Evolutionary conservation across 257 asterid species (phyloP).

Genomic region (Lycium barbarum): DNA sequence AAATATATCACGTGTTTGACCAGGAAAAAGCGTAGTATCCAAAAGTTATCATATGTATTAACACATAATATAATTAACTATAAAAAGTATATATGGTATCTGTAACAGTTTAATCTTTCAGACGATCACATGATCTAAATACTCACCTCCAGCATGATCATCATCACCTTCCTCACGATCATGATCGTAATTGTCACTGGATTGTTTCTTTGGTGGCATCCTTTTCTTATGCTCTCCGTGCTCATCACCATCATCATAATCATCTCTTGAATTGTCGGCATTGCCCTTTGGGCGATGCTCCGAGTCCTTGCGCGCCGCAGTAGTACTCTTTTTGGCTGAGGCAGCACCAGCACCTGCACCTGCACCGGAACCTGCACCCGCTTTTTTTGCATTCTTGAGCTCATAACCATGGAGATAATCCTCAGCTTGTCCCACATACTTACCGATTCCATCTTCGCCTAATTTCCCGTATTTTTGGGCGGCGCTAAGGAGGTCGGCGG

Average conservation of each 20-base stretch:
- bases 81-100: no score
- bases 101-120: no score
- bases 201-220: not conserved
- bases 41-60: no score
- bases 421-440: conserved; percentile 42
- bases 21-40: no score
- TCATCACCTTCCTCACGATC: not conserved
- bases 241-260: conserved; percentile 9
- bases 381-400: conserved; percentile 27
- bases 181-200: not conserved
- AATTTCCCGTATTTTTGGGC: conserved; percentile 49
- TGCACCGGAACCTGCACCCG: not conserved
- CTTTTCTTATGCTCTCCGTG: conserved; percentile 11
- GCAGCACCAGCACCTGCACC: not conserved
- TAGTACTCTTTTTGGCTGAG: not conserved
- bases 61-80: no score
- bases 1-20: no score
- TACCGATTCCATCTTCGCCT: conserved; percentile 41
- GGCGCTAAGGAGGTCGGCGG: conserved; percentile 43
- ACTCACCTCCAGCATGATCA: not conserved
- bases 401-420: conserved; percentile 43
- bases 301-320: not conserved
- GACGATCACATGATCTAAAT: not conserved
- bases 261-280: not conserved
- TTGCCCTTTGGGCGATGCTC: conserved; percentile 10